A percentile compares a stretch with the other conserved stretches of the same genome.
These are phyloP conservation scores for Cladophialophora psammophila DNA, from an alignment of 2,329 filamentous ascomycete genomes.

Conservation along the genomic window DNA sequence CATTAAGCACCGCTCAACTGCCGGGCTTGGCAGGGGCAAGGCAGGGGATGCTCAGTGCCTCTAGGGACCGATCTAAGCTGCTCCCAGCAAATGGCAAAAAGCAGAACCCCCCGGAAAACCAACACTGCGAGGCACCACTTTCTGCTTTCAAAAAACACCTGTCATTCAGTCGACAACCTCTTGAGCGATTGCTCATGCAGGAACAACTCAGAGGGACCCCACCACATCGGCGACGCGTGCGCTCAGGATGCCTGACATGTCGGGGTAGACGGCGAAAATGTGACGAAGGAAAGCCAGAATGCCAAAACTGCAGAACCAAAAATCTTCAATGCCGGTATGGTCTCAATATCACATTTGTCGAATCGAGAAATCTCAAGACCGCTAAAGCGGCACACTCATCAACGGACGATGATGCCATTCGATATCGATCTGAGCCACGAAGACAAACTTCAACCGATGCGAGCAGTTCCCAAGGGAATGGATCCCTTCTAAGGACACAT, in stretches of 20 bases:
- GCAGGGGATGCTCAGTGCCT: not conserved
- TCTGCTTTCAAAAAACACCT: not conserved
- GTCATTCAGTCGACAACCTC: no score
- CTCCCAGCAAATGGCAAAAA: not conserved
- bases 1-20: not conserved
- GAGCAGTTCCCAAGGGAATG: no score
- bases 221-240: no score
- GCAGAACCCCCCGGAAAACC: not conserved
- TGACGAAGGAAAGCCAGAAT: constrained; percentile 3
- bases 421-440: not conserved
- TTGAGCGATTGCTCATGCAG: no score
- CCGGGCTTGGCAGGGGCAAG: not conserved
- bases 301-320: constrained; percentile 18
- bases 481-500: no score
- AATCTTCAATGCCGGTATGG: constrained; percentile 17
- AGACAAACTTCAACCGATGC: no score
- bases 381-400: not conserved
- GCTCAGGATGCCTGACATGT: not conserved
- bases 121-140: not conserved
- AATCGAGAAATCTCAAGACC: not conserved
- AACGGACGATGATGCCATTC: not conserved
- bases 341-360: constrained; percentile 21
- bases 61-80: no score
- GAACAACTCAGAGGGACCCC: no score
- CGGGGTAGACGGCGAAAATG: no score